Evolutionary conservation across 352 stramenopile genomes (phyloP).

Genomic region (Globisporangium apiculatum): DNA sequence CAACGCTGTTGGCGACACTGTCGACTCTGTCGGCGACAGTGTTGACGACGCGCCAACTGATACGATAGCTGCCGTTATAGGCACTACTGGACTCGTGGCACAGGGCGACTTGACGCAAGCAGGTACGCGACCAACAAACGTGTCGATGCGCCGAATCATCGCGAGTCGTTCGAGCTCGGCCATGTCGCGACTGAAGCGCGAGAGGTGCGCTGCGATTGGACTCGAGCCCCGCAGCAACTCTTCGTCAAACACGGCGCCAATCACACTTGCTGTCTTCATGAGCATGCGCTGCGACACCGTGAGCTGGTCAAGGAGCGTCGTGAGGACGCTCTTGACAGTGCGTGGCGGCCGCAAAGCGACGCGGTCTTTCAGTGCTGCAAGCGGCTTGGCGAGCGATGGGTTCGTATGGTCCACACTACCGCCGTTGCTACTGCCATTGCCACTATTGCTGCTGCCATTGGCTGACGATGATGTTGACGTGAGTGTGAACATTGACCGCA

Average conservation of each 20-base stretch:
- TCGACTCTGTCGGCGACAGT: not conserved
- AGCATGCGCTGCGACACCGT: constrained; percentile 81
- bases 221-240: constrained; percentile 59
- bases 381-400: constrained; percentile 5
- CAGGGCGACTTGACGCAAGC: constrained; percentile 17
- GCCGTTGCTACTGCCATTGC: constrained; percentile 5
- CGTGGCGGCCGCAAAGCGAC: constrained; percentile 59
- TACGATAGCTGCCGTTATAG: too few species aligned
- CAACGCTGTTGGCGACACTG: not conserved
- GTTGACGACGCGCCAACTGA: too few species aligned
- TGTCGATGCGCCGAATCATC: constrained; percentile 77
- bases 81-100: not conserved
- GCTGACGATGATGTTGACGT: constrained; percentile 13
- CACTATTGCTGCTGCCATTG: not conserved
- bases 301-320: constrained; percentile 75
- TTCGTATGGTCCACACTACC: not conserved
- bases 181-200: constrained; percentile 56
- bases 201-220: constrained; percentile 67
- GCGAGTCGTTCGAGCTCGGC: constrained; percentile 63
- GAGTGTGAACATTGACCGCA: constrained; percentile 48
- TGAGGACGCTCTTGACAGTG: constrained; percentile 82
- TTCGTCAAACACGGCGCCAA: constrained; percentile 70
- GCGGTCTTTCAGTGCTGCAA: constrained; percentile 47
- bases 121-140: constrained; percentile 63
- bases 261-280: constrained; percentile 83